Conservation (phyloP, 345 rosid species). For the Populus pruinosa region DNA sequence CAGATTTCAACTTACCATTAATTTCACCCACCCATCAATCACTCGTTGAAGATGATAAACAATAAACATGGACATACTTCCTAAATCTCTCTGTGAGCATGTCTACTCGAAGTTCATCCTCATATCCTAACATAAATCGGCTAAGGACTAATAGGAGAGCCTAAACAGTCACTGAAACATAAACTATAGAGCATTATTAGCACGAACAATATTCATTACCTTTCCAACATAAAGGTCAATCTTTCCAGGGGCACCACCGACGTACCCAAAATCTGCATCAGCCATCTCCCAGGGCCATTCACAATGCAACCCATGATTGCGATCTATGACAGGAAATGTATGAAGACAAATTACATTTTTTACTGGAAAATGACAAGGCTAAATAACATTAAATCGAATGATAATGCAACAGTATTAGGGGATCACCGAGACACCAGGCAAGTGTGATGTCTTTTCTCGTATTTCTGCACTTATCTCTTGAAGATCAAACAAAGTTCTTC, state of each 20-base stretch:
- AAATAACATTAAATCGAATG: not conserved
- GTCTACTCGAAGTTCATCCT: not conserved
- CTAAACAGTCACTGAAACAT: not conserved
- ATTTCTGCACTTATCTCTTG: constrained; percentile 96
- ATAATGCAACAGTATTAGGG: constrained; percentile 10
- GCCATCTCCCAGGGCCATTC: constrained; percentile 99
- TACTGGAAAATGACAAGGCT: not conserved
- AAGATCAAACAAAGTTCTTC: constrained; percentile 93
- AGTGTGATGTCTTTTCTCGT: constrained; percentile 82
- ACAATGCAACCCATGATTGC: constrained; percentile 99
- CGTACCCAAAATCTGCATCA: constrained; percentile 96
- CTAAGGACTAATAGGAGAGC: not conserved
- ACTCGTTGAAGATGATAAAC: no score
- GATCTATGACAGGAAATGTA: constrained; percentile 40
- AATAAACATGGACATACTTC: not conserved
- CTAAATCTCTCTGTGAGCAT: not conserved
- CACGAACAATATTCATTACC: constrained; percentile 36
- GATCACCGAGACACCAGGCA: constrained; percentile 94
- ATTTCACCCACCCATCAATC: not conserved
- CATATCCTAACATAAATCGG: not conserved
- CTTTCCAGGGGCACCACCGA: constrained; percentile 97
- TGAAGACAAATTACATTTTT: not conserved
- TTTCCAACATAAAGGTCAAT: constrained; percentile 95
- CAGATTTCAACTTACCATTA: constrained; percentile 5
- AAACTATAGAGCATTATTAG: not conserved